Percentiles rank a stretch among this genome's conserved stretches.
Evolutionary conservation across 1,284 basidiomycete species (phyloP).

Genomic region (Moesziomyces sp.): DNA sequence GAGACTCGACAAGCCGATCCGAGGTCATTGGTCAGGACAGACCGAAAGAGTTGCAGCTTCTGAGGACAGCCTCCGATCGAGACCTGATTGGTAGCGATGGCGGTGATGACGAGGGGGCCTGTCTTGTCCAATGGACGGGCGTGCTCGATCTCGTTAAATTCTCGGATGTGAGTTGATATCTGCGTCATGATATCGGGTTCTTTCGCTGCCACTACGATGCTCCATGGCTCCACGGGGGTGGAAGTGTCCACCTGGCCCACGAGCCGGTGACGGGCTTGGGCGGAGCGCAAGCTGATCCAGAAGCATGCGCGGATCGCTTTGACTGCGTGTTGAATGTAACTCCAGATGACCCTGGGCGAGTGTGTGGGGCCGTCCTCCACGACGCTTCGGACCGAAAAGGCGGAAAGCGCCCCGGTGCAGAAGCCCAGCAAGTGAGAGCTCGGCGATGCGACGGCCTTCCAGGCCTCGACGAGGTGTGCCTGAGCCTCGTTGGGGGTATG

Average conservation of each 20-base stretch:
- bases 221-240: conserved; percentile 20
- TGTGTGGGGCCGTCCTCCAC: conserved; percentile 1
- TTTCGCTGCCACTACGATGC: conserved; percentile 24
- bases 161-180: conserved; percentile 7
- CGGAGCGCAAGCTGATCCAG: conserved; percentile 42
- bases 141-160: conserved; percentile 18
- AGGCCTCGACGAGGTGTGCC: conserved; percentile 7
- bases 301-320: conserved; percentile 33
- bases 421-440: conserved; percentile 35
- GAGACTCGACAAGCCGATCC: conserved; percentile 6
- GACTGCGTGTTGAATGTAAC: conserved; percentile 17
- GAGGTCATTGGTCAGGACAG: conserved; percentile 5
- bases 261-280: conserved; percentile 18
- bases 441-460: conserved; percentile 16
- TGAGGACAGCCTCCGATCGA: conserved; percentile 33
- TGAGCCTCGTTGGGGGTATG: neutral
- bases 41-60: conserved; percentile 18
- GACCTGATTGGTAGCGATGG: conserved; percentile 15
- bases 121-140: conserved; percentile 13
- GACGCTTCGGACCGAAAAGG: conserved; percentile 18
- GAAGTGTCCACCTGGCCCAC: neutral
- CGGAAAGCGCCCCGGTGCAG: conserved; percentile 38
- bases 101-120: conserved; percentile 22
- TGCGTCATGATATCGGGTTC: conserved; percentile 7
- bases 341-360: conserved; percentile 19